A percentile compares a stretch with the other conserved stretches of the same genome.
Evolutionary conservation across 2,329 filamentous ascomycete species (phyloP).

Genomic region (Pseudocercospora fijiensis): DNA sequence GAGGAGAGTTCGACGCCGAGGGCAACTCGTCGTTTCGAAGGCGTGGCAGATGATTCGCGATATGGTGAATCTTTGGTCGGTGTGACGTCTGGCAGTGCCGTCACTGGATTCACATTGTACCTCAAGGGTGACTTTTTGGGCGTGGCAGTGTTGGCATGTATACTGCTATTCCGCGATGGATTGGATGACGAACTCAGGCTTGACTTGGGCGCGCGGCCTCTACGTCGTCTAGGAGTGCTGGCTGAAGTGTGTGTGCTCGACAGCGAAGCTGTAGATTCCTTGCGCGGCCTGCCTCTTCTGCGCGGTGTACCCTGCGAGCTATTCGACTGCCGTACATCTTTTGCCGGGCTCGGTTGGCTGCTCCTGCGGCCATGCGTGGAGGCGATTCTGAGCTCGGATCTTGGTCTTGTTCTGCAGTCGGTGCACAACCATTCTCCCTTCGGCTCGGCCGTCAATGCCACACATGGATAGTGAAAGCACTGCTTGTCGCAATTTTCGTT

Average conservation of each 20-base stretch:
- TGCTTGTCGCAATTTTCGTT: constrained; percentile 71
- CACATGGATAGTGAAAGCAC: constrained; percentile 80
- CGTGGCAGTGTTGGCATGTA: neutral
- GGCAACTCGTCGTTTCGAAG: constrained; percentile 14
- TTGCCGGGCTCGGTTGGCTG: neutral
- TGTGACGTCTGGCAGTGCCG: constrained; percentile 17
- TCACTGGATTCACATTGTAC: constrained; percentile 17
- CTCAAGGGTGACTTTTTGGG: constrained; percentile 5
- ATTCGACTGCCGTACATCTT: neutral
- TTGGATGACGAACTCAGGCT: neutral
- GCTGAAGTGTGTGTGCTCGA: constrained; percentile 10
- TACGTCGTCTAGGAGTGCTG: constrained; percentile 10
- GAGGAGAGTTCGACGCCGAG: constrained; percentile 10
- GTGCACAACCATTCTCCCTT: constrained; percentile 31
- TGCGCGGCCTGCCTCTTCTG: constrained; percentile 5
- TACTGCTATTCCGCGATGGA: neutral
- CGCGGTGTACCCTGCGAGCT: neutral
- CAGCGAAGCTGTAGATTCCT: neutral
- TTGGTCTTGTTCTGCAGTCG: constrained; percentile 11
- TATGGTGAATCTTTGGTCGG: constrained; percentile 21
- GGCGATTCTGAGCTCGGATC: neutral
- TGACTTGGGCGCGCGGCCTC: constrained; percentile 1
- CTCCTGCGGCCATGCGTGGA: neutral
- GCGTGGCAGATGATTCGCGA: constrained; percentile 10
- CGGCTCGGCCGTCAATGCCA: constrained; percentile 65